phyloP scores from a whole-genome alignment of 2,329 filamentous ascomycete species.

The Cercospora brassicicola region DNA sequence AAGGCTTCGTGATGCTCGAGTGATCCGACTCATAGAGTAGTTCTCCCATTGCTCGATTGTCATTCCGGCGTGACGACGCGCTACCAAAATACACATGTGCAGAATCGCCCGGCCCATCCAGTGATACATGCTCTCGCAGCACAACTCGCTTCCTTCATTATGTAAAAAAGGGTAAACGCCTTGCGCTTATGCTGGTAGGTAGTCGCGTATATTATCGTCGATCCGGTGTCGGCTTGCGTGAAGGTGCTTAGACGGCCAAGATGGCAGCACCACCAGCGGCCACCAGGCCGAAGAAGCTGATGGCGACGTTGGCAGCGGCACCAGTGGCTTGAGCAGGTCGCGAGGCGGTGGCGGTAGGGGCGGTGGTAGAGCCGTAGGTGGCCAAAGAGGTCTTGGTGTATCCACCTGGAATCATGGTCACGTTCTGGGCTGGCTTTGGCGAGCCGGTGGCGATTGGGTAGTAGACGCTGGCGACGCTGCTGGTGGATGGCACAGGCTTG shows the following conservation, averaged over 20 bases:
- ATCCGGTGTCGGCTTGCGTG: not conserved
- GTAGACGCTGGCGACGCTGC: constrained; percentile 21
- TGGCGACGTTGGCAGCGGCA: constrained; percentile 34
- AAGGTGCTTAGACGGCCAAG: constrained; percentile 36
- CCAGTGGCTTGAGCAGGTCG: constrained; percentile 25
- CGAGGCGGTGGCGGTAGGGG: constrained; percentile 26
- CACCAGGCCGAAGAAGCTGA: constrained; percentile 43
- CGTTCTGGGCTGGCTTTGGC: not conserved
- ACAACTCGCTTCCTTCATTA: not conserved
- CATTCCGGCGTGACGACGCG: constrained; percentile 8
- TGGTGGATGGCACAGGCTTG: constrained; percentile 30
- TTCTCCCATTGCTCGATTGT: not conserved
- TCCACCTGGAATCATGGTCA: not conserved
- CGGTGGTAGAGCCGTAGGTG: constrained; percentile 25
- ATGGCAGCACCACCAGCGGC: constrained; percentile 45
- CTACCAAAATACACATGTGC: not conserved
- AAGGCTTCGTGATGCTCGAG: not conserved
- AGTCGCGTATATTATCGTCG: not conserved
- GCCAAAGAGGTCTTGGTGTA: not conserved
- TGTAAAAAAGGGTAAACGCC: not conserved
- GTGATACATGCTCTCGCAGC: not conserved
- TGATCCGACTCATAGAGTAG: not conserved
- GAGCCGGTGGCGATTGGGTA: constrained; percentile 17
- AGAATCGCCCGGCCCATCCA: not conserved
- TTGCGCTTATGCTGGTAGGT: not conserved